Evolutionary conservation across 495 filamentous ascomycete genomes (phyloP).

Genomic region (Elasticomyces elasticus): DNA sequence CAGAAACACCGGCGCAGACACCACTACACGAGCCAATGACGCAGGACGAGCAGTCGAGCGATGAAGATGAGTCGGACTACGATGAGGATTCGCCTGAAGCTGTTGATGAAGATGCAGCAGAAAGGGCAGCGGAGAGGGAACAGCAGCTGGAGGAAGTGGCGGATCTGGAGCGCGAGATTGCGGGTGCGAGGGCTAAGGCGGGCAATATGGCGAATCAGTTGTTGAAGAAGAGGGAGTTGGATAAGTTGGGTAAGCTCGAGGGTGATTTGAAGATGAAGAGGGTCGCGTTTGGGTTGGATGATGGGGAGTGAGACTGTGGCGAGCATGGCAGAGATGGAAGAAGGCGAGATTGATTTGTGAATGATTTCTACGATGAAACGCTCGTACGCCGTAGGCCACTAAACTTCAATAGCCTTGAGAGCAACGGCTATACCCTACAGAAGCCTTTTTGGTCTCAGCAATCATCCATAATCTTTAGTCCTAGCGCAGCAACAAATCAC

Average conservation of each 20-base stretch:
- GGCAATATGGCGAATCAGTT: constrained; percentile 35
- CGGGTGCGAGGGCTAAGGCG: constrained; percentile 37
- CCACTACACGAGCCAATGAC: background rate
- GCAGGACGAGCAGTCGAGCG: constrained; percentile 23
- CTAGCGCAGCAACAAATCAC: no score
- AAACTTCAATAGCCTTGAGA: no score
- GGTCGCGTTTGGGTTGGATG: constrained; percentile 24
- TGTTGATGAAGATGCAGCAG: constrained; percentile 34
- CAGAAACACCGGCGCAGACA: constrained; percentile 12
- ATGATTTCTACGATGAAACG: no score
- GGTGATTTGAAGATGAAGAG: constrained; percentile 51
- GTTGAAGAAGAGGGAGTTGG: constrained; percentile 43
- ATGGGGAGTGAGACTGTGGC: constrained; percentile 2
- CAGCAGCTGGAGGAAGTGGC: constrained; percentile 46
- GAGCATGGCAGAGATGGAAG: no score
- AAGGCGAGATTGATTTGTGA: no score
- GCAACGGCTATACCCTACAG: no score
- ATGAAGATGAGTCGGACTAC: constrained; percentile 40
- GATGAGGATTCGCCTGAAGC: constrained; percentile 26
- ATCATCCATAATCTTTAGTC: no score
- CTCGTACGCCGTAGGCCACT: no score
- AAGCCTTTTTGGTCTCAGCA: no score
- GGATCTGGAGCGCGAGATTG: constrained; percentile 36
- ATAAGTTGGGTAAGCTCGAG: constrained; percentile 44
- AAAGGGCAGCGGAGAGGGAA: constrained; percentile 36